Evolutionary conservation across 1,139 yeast species (phyloP).

Genomic region (Saccharomyces hybrid): DNA sequence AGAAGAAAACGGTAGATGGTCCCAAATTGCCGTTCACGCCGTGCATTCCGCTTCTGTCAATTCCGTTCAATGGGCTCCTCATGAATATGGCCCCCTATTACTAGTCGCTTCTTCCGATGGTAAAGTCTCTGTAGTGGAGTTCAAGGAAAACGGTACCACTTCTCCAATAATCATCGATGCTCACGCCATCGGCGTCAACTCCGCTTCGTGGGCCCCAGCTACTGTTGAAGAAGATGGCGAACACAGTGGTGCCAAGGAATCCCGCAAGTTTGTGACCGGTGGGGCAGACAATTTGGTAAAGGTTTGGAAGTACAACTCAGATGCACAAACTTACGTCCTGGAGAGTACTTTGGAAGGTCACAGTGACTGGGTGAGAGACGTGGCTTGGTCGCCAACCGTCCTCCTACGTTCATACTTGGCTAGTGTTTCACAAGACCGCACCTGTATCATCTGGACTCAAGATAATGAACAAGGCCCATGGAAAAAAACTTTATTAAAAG

Average conservation of each 20-base stretch:
- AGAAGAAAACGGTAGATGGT: constrained; percentile 86
- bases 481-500: constrained; percentile 69
- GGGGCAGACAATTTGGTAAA: constrained; percentile 93
- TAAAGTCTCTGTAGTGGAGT: constrained; percentile 79
- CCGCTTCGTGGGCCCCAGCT: constrained; percentile 92
- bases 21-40: constrained; percentile 76
- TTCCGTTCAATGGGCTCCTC: constrained; percentile 95
- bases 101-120: constrained; percentile 93
- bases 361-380: constrained; percentile 97
- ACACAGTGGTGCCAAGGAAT: constrained; percentile 33
- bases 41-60: constrained; percentile 92
- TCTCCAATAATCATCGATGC: constrained; percentile 50
- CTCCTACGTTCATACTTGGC: constrained; percentile 85
- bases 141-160: constrained; percentile 82
- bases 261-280: constrained; percentile 76
- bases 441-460: constrained; percentile 89
- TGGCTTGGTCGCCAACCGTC: constrained; percentile 93
- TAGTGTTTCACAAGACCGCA: constrained; percentile 95
- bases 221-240: constrained; percentile 26
- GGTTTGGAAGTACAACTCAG: constrained; percentile 71
- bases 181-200: constrained; percentile 87
- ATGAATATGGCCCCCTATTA: constrained; percentile 87
- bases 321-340: constrained; percentile 51
- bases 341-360: constrained; percentile 84
- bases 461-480: constrained; percentile 61